Evolutionary conservation across 129 eudicot species (phyloP), one percentile per base, ranked within the genome.

Genomic region (Scalesia atractyloides): DNA sequence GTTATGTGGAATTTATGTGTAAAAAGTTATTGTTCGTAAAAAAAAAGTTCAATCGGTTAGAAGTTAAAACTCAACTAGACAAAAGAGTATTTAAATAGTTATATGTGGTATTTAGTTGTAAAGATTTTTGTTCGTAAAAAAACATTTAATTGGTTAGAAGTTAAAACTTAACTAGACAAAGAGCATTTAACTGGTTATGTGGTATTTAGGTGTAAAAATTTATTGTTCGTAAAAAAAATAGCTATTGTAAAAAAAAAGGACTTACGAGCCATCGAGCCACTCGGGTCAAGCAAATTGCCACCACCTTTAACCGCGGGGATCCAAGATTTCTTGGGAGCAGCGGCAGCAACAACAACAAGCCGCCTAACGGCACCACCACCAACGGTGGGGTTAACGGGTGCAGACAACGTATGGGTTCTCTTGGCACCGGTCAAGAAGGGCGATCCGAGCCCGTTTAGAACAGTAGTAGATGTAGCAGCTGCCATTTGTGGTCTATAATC

Each of bases 241-340:
- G 43, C 20, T 7, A 17, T 57, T 2, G 33, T 26, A 15, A 12
- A 11, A 13, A n/a, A 74, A 19, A 10, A 36, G 10, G 49, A 84
- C 98, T 87, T 87, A 94, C 98, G 97, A 94, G 72, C 98, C 98
- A 79, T 94, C 98, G 49, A 94, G 98, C 98, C 98, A 94, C 69
- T 94, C 98, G 4, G 98, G 76, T 94, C 98, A 39, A 94, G 17
- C 39, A 94, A 73, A 79, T 77, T 84, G 82, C 97, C 97, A 39
- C 98, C 98, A 33, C 86, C 91, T 76, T 49, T 90, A 54, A 94
- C 93, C 6, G 74, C 96, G 4, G 98, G 98, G 81, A 94, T 84
- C 98, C 98, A 94, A 33, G 98, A 94, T 72, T 94, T 94, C 97
- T 94, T 94, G n/a, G 86, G 58, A 66, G 97, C 84, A 51, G 70